Base-by-base conservation (phyloP, 2,329 filamentous ascomycete species). In the Xylaria sp. region DNA sequence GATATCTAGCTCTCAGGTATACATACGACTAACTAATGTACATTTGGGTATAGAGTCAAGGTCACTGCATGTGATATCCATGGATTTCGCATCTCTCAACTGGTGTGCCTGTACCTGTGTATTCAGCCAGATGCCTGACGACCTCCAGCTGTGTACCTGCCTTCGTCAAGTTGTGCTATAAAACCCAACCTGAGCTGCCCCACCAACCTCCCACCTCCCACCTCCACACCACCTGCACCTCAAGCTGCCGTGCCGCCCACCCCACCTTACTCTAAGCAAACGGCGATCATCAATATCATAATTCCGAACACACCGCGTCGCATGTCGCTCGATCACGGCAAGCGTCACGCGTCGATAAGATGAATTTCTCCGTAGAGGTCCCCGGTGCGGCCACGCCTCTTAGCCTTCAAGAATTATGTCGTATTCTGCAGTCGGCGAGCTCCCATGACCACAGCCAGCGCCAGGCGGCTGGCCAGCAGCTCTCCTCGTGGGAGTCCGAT, bases 381-480 rank as follows among this genome's bases (percentile, higher is more conserved):
- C 83, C 90, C 6, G 92, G 89, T 61, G 91, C 94, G 75, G 88
- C 91, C 41, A 91, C 81, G 63, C 89, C 89, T 50, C 76, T 92
- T 59, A 85, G 73, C 54, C 72, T 81, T 53, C 77, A 82, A 54
- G 83, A 86, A 68, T 80, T 92, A 21, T 85, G 84, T 66, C 82
- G 83, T 59, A 82, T 83, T 9, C 76, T 92, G 49, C 76, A 85
- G 56, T 77, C 82, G 50, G 87, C 87, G 29, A 83, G 83, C 39
- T 87, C 86, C 17, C 79, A 80, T 45, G 80, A 86, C 52, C 79
- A 85, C 63, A 75, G 75, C 63, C 82, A 87, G 65, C 82, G 87
- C 59, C 83, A 91, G 64, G 80, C 86, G 39, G 84, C 86, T 2
- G 85, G 83, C 5, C 81, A 89, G 67, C 89, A 92, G 72, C 81